A percentile compares a stretch with the other conserved stretches of the same genome.
Conservation (phyloP, 2,329 filamentous ascomycete species). For the Penicillium fuscoglaucum region DNA sequence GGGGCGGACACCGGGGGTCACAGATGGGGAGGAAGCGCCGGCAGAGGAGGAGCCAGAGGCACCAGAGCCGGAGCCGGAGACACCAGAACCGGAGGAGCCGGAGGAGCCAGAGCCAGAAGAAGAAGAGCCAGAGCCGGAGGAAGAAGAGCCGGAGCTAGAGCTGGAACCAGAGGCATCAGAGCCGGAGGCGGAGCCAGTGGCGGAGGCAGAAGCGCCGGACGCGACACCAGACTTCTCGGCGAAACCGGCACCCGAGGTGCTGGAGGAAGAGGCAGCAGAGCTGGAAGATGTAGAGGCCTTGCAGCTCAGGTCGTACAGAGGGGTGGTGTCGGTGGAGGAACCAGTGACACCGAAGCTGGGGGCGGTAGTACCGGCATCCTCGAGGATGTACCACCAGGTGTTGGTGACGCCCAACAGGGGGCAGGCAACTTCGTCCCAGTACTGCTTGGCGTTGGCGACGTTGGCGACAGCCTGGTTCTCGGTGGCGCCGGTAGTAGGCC, state of each 20-base stretch:
- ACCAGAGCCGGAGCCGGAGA: conserved; percentile 22
- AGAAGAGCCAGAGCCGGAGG: background rate
- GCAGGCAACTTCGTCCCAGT: conserved; percentile 79
- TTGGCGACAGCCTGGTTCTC: conserved; percentile 64
- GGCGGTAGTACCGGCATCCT: conserved; percentile 39
- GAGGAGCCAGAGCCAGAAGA: conserved; percentile 8
- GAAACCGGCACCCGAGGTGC: conserved; percentile 16
- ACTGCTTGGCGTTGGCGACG: conserved; percentile 69
- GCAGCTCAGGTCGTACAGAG: conserved; percentile 42
- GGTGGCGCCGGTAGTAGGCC: conserved; percentile 70
- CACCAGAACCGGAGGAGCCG: background rate
- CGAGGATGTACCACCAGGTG: conserved; percentile 48
- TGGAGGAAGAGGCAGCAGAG: conserved; percentile 22
- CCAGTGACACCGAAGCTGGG: conserved; percentile 45
- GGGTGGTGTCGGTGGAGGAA: conserved; percentile 36
- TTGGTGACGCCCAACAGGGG: conserved; percentile 46
- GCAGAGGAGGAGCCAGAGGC: conserved; percentile 5
- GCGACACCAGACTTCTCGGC: conserved; percentile 20
- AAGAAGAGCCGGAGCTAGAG: conserved; percentile 1
- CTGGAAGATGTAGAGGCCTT: conserved; percentile 24
- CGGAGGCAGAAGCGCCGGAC: conserved; percentile 19
- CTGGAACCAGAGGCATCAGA: conserved; percentile 9
- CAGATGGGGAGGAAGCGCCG: conserved; percentile 1
- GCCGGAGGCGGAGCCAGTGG: conserved; percentile 11
- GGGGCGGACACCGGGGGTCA: conserved; percentile 4